Evolutionary conservation across 495 filamentous ascomycete genomes (phyloP).

Genomic region (Pyrenula aspistea): DNA sequence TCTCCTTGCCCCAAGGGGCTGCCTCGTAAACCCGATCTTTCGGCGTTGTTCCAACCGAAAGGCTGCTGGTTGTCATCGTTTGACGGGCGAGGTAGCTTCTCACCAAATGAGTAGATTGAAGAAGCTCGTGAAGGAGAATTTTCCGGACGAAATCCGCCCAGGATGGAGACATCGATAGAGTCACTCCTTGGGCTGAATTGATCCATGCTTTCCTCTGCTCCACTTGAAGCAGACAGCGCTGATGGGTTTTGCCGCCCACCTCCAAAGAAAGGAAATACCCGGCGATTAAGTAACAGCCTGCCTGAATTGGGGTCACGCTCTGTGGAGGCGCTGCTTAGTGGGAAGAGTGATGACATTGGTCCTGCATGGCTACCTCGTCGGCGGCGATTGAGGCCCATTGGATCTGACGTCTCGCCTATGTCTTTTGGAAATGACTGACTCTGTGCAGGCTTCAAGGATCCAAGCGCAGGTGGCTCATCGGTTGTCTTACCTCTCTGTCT

Average conservation of each 20-base stretch:
- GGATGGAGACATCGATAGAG: conserved; percentile 40
- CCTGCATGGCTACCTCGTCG: conserved; percentile 48
- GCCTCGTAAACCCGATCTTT: conserved; percentile 33
- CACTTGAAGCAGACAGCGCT: conserved; percentile 13
- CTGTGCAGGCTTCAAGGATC: conserved; percentile 61
- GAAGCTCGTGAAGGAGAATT: conserved; percentile 63
- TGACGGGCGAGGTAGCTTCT: conserved; percentile 60
- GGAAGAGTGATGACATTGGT: conserved; percentile 39
- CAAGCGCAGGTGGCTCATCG: conserved; percentile 56
- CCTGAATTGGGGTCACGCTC: conserved; percentile 33
- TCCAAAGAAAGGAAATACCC: conserved; percentile 34
- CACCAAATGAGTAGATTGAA: conserved; percentile 69
- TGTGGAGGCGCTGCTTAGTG: conserved; percentile 27
- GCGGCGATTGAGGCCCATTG: conserved; percentile 50
- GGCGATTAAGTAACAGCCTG: conserved; percentile 28
- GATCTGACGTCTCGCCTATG: conserved; percentile 50
- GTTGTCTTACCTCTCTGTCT: conserved; percentile 63
- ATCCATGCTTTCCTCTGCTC: conserved; percentile 29
- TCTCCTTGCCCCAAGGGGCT: conserved; percentile 40
- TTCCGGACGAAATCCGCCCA: conserved; percentile 43
- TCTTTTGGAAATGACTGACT: conserved; percentile 74
- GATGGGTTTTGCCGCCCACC: conserved; percentile 14
- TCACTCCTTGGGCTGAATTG: conserved; percentile 50
- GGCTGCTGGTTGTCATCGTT: conserved; percentile 51
- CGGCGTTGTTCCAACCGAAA: conserved; percentile 49